Conservation (phyloP, 352 stramenopile genomes). For the Phytophthora sp. region DNA sequence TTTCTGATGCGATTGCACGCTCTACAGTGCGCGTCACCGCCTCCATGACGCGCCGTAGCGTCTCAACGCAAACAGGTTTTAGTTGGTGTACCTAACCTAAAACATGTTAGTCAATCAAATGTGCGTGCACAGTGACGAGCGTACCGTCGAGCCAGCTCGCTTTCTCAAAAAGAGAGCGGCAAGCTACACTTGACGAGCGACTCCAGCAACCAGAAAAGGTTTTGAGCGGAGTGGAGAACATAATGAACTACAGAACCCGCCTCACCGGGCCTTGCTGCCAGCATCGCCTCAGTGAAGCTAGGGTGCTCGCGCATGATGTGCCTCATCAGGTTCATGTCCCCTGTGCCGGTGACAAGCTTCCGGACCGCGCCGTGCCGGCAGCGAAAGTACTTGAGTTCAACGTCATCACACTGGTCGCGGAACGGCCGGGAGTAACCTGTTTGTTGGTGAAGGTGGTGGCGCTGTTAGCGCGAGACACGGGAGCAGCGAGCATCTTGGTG, state of each 20-base stretch:
- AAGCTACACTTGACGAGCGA: conserved; percentile 11
- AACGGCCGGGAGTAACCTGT: conserved; percentile 20
- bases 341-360: conserved; percentile 12
- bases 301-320: conserved; percentile 15
- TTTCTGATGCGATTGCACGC: background rate
- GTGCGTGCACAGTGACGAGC: background rate
- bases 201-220: conserved; percentile 11
- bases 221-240: conserved; percentile 8
- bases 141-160: conserved; percentile 10
- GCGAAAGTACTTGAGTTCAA: conserved; percentile 19
- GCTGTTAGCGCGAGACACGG: background rate
- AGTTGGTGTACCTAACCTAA: background rate
- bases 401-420: conserved; percentile 23
- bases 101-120: background rate
- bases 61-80: background rate
- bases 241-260: conserved; percentile 14
- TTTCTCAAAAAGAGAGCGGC: conserved; percentile 6
- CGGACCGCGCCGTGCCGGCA: conserved; percentile 12
- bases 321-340: conserved; percentile 17
- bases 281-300: conserved; percentile 5
- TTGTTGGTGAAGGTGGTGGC: conserved; percentile 12
- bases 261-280: conserved; percentile 9
- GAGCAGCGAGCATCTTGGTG: background rate
- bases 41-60: background rate
- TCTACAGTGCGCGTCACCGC: background rate